These are phyloP conservation scores for Diophrys sp. DNA, from an alignment of 73 alveolate genomes.

Conservation along the genomic window DNA sequence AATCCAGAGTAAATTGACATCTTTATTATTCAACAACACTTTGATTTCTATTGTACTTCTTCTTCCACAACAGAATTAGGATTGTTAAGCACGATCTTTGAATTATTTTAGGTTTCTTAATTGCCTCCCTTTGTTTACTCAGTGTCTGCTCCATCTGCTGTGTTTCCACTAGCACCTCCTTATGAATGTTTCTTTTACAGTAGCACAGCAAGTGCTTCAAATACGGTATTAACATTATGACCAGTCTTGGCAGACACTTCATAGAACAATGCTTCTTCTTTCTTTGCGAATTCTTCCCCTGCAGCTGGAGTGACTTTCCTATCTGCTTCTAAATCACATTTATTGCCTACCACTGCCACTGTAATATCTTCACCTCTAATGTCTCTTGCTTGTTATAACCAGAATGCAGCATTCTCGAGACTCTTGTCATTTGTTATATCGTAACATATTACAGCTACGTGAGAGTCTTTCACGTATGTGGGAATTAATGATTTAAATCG, in stretches of 20 bases:
- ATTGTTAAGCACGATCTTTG: too few relatives aligned
- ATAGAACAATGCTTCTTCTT: slow-evolving; percentile 9
- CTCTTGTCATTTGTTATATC: slow-evolving; percentile 60
- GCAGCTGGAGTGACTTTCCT: slow-evolving; percentile 66
- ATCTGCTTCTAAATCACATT: slow-evolving; percentile 69
- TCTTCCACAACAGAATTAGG: not conserved
- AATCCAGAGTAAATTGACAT: too few relatives aligned
- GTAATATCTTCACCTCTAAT: slow-evolving; percentile 60
- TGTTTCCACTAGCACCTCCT: not conserved
- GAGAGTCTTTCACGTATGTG: slow-evolving; percentile 69
- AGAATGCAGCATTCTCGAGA: slow-evolving; percentile 33
- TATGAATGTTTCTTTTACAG: not conserved
- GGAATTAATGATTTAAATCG: slow-evolving; percentile 67
- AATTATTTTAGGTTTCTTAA: not conserved
- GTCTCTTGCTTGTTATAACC: slow-evolving; percentile 49
- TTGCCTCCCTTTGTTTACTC: not conserved
- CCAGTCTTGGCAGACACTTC: slow-evolving; percentile 57
- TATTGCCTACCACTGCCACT: slow-evolving; percentile 75
- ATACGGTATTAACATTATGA: slow-evolving; percentile 31
- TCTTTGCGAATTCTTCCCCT: slow-evolving; percentile 31
- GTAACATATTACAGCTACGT: slow-evolving; percentile 72
- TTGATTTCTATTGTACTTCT: not conserved
- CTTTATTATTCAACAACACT: not conserved
- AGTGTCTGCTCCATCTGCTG: not conserved
- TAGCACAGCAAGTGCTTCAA: slow-evolving; percentile 18